Evolutionary conservation across 2,329 filamentous ascomycete species (phyloP).

Genomic region (Colletotrichum horii): DNA sequence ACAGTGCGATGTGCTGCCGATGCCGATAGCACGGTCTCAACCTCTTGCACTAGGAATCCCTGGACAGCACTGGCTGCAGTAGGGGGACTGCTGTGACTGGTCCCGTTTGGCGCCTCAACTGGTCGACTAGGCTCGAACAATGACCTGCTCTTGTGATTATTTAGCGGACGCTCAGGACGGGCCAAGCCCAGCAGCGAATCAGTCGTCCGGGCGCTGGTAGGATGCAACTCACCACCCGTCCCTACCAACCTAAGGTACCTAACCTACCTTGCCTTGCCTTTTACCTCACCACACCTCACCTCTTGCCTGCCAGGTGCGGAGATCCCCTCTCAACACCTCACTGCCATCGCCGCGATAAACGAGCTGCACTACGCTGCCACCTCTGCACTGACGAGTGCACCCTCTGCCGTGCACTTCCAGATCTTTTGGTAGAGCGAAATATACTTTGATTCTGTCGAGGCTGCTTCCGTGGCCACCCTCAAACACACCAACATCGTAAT

Average conservation of each 20-base stretch:
- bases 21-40: constrained; percentile 6
- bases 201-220: constrained; percentile 12
- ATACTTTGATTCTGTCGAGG: neutral
- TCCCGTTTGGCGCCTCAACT: constrained; percentile 16
- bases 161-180: constrained; percentile 18
- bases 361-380: neutral
- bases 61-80: constrained; percentile 1
- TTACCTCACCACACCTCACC: constrained; percentile 6
- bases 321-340: constrained; percentile 7
- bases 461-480: neutral
- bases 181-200: constrained; percentile 16
- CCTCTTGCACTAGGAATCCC: constrained; percentile 2
- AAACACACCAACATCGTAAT: constrained; percentile 2
- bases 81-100: constrained; percentile 10
- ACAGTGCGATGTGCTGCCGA: neutral
- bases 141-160: constrained; percentile 22
- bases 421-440: neutral
- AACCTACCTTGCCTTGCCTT: constrained; percentile 1
- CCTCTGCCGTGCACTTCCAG: neutral
- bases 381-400: neutral
- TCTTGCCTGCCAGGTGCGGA: constrained; percentile 1
- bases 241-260: neutral
- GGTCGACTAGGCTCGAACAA: constrained; percentile 11
- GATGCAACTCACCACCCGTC: constrained; percentile 7
- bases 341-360: constrained; percentile 17